Conservation (phyloP, 306 rosid genomes). For the Prunus kanzakura region DNA sequence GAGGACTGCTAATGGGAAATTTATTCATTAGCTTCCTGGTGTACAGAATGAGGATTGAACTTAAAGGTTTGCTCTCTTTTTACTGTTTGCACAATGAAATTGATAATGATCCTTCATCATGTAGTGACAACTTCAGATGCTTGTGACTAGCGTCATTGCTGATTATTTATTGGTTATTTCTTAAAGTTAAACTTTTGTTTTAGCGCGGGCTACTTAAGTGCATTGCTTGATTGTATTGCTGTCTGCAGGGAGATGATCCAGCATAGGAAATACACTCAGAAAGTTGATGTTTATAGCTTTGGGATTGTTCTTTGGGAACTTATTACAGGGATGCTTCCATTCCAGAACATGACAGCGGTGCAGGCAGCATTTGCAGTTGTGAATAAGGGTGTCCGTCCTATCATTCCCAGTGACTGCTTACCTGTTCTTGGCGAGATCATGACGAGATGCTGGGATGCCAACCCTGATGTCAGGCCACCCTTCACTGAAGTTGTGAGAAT, state of each 20-base stretch:
- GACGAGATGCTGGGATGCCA: conserved; percentile 98
- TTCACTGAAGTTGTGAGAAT: conserved; percentile 78
- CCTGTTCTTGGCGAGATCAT: conserved; percentile 88
- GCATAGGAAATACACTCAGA: conserved; percentile 95
- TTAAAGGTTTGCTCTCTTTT: background rate
- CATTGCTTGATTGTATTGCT: conserved; percentile 15
- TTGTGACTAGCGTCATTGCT: background rate
- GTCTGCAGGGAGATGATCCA: conserved; percentile 95
- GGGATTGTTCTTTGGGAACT: conserved; percentile 99
- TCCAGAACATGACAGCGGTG: conserved; percentile 99
- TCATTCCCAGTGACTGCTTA: conserved; percentile 79
- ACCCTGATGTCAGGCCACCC: conserved; percentile 91
- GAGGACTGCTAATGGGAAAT: background rate
- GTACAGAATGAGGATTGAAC: background rate
- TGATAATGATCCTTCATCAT: background rate
- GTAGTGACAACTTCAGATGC: background rate
- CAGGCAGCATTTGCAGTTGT: conserved; percentile 99
- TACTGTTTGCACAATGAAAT: background rate
- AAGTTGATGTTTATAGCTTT: conserved; percentile 95
- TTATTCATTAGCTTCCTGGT: background rate
- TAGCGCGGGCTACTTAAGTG: conserved; percentile 24
- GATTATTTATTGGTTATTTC: background rate
- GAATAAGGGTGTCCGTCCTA: conserved; percentile 83
- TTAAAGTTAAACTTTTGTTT: conserved; percentile 14
- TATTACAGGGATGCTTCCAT: conserved; percentile 95